Conservation (phyloP, 2,329 filamentous ascomycete species). For the Boeremia exigua region DNA sequence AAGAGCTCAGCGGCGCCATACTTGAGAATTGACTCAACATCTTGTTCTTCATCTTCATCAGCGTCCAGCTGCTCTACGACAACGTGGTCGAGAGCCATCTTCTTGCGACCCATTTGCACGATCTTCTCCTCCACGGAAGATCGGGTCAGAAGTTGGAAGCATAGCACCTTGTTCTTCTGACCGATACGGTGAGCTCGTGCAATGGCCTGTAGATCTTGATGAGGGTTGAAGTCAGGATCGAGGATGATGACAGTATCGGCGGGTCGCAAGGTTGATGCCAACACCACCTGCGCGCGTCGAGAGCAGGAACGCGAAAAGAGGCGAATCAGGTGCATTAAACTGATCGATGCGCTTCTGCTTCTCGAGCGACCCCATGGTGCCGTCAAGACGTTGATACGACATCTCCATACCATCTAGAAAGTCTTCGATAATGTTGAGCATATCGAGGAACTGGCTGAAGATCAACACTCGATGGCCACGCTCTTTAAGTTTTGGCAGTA, state of each 20-base stretch:
- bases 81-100: conserved; percentile 94
- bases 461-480: conserved; percentile 89
- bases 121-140: conserved; percentile 93
- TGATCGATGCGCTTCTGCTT: conserved; percentile 95
- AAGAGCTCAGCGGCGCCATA: conserved; percentile 90
- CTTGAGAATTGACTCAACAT: conserved; percentile 85
- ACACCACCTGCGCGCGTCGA: conserved; percentile 96
- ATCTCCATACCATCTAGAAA: conserved; percentile 80
- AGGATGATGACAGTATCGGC: conserved; percentile 98
- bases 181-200: conserved; percentile 95
- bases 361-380: conserved; percentile 77
- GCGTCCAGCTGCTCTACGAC: conserved; percentile 91
- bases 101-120: conserved; percentile 92
- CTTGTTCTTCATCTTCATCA: conserved; percentile 77
- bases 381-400: conserved; percentile 81
- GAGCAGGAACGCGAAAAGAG: conserved; percentile 86
- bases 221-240: conserved; percentile 96
- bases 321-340: conserved; percentile 85
- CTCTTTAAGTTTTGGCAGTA: conserved; percentile 85
- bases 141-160: conserved; percentile 92
- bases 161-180: conserved; percentile 93
- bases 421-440: conserved; percentile 88
- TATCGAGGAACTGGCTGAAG: conserved; percentile 92
- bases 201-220: conserved; percentile 95
- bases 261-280: conserved; percentile 94